Conservation (phyloP, 2,329 filamentous ascomycete species). For the Boeremia lycopersici region DNA sequence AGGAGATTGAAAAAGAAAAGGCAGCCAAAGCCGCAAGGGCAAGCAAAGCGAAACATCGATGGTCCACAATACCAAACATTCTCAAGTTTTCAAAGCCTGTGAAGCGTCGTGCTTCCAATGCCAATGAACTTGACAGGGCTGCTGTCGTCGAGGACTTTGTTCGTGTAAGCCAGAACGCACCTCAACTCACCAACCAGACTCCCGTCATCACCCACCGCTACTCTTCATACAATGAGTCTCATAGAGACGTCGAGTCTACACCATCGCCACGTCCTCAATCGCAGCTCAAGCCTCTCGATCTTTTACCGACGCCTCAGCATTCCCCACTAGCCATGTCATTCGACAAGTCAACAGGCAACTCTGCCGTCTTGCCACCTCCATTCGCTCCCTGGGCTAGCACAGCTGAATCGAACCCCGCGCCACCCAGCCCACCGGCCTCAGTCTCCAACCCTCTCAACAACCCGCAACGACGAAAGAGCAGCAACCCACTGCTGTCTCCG, state of each 20-base stretch:
- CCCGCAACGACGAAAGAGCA: conserved; percentile 17
- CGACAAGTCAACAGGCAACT: conserved; percentile 15
- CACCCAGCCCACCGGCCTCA: conserved; percentile 28
- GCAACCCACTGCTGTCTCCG: conserved; percentile 8
- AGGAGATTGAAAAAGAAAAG: conserved; percentile 20
- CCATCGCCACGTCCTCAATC: conserved; percentile 10
- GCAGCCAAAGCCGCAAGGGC: conserved; percentile 20
- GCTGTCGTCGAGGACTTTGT: conserved; percentile 10
- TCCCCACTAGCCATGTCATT: conserved; percentile 26
- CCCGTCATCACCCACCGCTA: conserved; percentile 20
- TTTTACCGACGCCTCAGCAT: conserved; percentile 31
- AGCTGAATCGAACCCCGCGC: conserved; percentile 4
- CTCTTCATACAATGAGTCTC: conserved; percentile 1
- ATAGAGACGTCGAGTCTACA: conserved; percentile 1
- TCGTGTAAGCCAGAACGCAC: conserved; percentile 21
- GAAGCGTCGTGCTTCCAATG: conserved; percentile 12
- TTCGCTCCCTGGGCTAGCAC: conserved; percentile 32
- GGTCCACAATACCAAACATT: conserved; percentile 32
- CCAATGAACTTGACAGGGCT: conserved; percentile 10
- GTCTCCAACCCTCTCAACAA: conserved; percentile 9
- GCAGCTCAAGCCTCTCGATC: conserved; percentile 17
- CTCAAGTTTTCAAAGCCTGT: conserved; percentile 26
- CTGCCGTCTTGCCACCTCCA: conserved; percentile 24
- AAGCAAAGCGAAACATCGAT: conserved; percentile 27
- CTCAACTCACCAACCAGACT: conserved; percentile 17